These are phyloP conservation scores for Petunia axillaris DNA, from an alignment of 257 asterid species.

Conservation along the genomic window DNA sequence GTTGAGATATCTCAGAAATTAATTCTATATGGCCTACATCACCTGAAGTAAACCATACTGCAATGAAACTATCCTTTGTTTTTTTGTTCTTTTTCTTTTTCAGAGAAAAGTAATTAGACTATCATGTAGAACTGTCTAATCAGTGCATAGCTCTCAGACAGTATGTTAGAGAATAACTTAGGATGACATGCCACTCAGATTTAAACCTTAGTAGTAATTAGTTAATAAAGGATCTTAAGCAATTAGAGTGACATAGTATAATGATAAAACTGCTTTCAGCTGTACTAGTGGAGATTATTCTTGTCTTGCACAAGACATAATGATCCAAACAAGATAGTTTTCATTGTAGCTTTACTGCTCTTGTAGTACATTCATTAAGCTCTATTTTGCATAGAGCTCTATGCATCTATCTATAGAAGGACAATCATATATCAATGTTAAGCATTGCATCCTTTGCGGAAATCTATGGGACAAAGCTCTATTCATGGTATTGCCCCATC, in stretches of 20 bases:
- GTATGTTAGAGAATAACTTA: neutral
- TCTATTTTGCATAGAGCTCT: neutral
- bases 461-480: constrained; percentile 5
- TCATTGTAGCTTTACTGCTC: neutral
- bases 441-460: neutral
- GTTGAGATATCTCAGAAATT: neutral
- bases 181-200: neutral
- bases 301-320: constrained; percentile 1
- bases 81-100: no score
- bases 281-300: neutral
- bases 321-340: constrained; percentile 3
- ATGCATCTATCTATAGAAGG: neutral
- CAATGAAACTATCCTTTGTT: neutral
- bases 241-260: neutral
- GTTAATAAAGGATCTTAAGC: neutral
- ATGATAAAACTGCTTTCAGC: neutral
- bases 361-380: neutral
- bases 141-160: neutral
- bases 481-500: neutral
- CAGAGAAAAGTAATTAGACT: no score
- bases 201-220: neutral
- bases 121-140: neutral
- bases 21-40: neutral
- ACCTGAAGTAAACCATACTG: neutral
- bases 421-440: neutral